Percentiles rank a stretch among this genome's conserved stretches.
phyloP scores from a whole-genome alignment of 1,284 basidiomycete species.

The Ceraceosorus guamensis region DNA sequence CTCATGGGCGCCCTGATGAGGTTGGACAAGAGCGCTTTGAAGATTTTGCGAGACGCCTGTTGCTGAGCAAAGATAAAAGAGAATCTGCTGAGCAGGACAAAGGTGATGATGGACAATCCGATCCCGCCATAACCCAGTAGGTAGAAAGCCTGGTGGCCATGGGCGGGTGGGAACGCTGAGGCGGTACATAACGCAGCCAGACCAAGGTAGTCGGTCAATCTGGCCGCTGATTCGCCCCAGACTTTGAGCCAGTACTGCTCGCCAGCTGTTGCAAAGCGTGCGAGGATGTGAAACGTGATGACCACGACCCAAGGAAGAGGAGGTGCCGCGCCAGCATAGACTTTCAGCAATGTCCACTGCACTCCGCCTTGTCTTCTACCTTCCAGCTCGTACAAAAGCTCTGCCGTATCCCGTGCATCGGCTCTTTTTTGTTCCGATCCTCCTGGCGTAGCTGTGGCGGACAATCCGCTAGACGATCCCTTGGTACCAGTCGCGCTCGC shows the following conservation, averaged over 20 bases:
- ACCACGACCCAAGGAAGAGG: slow-evolving; percentile 10
- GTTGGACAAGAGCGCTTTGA: slow-evolving; percentile 25
- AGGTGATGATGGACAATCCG: slow-evolving; percentile 18
- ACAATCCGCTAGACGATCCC: too few relatives aligned
- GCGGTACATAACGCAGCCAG: too few relatives aligned
- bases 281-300: slow-evolving; percentile 16
- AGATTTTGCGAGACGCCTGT: slow-evolving; percentile 28
- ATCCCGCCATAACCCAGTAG: slow-evolving; percentile 19
- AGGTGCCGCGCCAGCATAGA: slow-evolving; percentile 24
- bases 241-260: slow-evolving; percentile 39
- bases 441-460: too few relatives aligned
- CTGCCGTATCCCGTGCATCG: slow-evolving; percentile 9
- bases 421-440: too few relatives aligned
- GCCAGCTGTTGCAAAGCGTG: slow-evolving; percentile 18
- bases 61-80: slow-evolving; percentile 24
- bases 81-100: slow-evolving; percentile 18
- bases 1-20: slow-evolving; percentile 36
- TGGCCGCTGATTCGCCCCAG: slow-evolving; percentile 30
- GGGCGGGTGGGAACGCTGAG: slow-evolving; percentile 7
- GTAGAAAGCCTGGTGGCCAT: slow-evolving; percentile 18
- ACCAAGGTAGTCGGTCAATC: background rate
- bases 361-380: slow-evolving; percentile 24
- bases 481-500: too few relatives aligned
- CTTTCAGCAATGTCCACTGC: slow-evolving; percentile 22
- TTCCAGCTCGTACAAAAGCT: slow-evolving; percentile 29